Evolutionary conservation across 1,284 basidiomycete genomes (phyloP), one percentile per base, ranked within the genome.

Genomic region (Boletus semigastroideus): DNA sequence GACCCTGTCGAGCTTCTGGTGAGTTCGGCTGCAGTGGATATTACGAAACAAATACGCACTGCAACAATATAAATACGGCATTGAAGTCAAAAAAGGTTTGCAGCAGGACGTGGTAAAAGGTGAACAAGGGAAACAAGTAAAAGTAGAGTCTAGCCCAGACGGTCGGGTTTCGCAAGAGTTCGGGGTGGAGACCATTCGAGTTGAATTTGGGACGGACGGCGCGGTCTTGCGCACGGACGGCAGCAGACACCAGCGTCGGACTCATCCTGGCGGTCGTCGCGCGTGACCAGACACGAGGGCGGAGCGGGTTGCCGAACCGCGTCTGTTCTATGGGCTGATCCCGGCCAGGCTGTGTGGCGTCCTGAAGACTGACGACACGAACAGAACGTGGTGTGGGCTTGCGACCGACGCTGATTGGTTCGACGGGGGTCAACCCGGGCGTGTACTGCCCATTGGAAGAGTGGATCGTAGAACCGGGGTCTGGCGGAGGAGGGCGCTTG

Each of bases 51-150:
- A 30, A 39, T 46, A 83, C 90, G 73, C 65, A 90, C 89, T 89
- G 78, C 49, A 90, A 66, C 60, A 92, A 66, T 58, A 89, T 82
- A 72, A 82, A 92, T 61, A 84, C 84, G 63, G 83, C 82, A 65
- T 90, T 90, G 70, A 91, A 89, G 64, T 92, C 89, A 66, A 92
- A 83, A 63, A 85, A 91, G 2, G 85, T 83, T 69, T 92, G 89
- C 16, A 89, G 65, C 19, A 82, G 82, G 40, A 92, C 72, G 64
- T 89, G 85, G 19, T 78, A 82, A 66, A 90, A 83, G 5, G 83
- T 77, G 58, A 89, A 70, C 31, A 90, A 42, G 20, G 85, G 86
- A 64, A 82, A 84, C 27, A 87, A 60, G 61, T 79, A 83, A 67
- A 82, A 90, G 66, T 84, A 83, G 34, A 86, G 60, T 55, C 74